phyloP scores from a whole-genome alignment of 768 basidiomycete species.

The Chlorophyllum brunneum region DNA sequence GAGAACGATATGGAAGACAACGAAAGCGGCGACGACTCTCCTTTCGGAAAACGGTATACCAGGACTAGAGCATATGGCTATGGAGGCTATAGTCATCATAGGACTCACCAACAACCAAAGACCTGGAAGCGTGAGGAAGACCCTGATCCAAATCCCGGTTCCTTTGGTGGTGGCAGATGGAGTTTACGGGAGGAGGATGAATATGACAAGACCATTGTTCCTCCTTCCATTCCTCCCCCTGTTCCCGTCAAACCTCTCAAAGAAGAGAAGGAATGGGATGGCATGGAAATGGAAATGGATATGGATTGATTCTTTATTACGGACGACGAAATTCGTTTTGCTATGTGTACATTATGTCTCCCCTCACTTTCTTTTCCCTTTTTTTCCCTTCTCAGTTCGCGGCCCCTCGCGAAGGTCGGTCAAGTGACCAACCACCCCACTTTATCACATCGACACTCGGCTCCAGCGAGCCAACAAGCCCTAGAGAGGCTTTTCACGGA shows the following conservation, averaged over 20 bases:
- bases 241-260: conserved; percentile 16
- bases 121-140: conserved; percentile 41
- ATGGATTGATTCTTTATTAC: conserved; percentile 51
- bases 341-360: neutral
- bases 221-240: no score
- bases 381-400: no score
- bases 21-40: conserved; percentile 25
- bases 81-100: conserved; percentile 16
- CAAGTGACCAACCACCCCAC: no score
- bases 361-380: neutral
- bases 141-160: neutral
- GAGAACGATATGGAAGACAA: conserved; percentile 26
- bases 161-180: conserved; percentile 27
- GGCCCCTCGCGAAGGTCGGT: no score
- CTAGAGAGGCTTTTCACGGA: no score
- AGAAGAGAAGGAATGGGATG: conserved; percentile 46
- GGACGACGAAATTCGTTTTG: neutral
- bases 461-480: no score
- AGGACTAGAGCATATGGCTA: conserved; percentile 12
- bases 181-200: conserved; percentile 47
- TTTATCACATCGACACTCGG: no score
- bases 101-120: conserved; percentile 5
- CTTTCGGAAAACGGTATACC: conserved; percentile 10
- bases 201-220: conserved; percentile 28
- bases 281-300: conserved; percentile 50